Evolutionary conservation across 305 asterid species (phyloP).

Genomic region (Fraxinus velutina): DNA sequence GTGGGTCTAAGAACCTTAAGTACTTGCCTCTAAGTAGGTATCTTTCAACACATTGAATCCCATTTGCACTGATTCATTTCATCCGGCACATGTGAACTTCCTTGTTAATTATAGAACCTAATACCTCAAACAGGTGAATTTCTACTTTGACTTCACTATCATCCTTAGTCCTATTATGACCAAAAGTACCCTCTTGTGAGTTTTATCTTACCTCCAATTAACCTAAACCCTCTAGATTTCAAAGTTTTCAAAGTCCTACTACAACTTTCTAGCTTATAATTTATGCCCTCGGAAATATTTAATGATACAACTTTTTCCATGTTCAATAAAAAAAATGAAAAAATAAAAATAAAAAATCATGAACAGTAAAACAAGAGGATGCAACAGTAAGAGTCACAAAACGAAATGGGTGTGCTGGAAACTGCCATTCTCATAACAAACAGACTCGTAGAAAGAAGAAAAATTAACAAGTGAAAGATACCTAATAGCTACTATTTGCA

Average conservation of each 20-base stretch:
- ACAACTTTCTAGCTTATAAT: neutral
- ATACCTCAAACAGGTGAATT: neutral
- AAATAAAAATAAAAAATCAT: neutral
- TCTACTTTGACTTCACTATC: neutral
- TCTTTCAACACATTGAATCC: neutral
- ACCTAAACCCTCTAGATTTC: neutral
- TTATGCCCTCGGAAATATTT: neutral
- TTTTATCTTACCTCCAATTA: neutral
- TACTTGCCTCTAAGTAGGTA: neutral
- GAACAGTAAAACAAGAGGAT: neutral
- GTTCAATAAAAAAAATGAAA: neutral
- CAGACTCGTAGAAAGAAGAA: neutral
- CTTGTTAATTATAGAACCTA: neutral
- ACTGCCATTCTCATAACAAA: slow-evolving; percentile 17
- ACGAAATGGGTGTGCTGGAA: neutral
- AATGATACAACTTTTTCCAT: neutral
- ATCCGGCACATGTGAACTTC: neutral
- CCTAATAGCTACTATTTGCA: slow-evolving; percentile 68
- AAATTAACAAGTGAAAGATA: slow-evolving; percentile 22
- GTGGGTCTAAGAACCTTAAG: neutral
- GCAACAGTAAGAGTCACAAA: neutral
- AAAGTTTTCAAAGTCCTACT: neutral
- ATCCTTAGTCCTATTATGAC: neutral
- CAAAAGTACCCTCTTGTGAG: neutral
- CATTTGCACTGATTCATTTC: neutral